Evolutionary conservation across 345 rosid species (phyloP), one percentile per base, ranked within the genome.

Genomic region (Anacardium occidentale): DNA sequence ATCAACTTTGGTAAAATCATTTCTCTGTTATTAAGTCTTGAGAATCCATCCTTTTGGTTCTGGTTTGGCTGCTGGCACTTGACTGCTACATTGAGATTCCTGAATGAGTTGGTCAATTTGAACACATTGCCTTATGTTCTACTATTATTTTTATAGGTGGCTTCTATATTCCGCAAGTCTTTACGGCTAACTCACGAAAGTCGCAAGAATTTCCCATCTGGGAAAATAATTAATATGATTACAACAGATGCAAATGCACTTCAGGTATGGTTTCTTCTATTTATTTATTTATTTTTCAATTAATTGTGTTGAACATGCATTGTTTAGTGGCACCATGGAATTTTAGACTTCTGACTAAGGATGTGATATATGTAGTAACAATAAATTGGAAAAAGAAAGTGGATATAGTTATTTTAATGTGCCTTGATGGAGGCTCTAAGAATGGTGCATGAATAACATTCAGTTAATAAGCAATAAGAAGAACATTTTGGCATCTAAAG

Each of bases 211-310:
- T 92, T 92, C 67, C 85, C 87, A 26, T 87, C 97, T 62, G 99
- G 98, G 56, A 95, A 92, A 83, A 83, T 95, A 73, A 95, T 93
- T 58, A 95, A 95, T 72, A 89, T 95, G 92, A 95, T 95, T 80
- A 88, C 99, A 70, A 92, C 98, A 65, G 98, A 95, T 86, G 90
- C 96, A 62, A 92, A 81, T 82, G 80, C 98, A 44, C 92, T 92
- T 77, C 97, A 95, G 96, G 98, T 86, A 73, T 74, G 75, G 15
- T 61, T 65, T 64, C 44, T 50, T 17, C 18, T 22, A 25, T 47
- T 10, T 47, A 2, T 9, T 10, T 47, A 10, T 47, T 10, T 15
- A 9, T 47, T 47, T 47, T 15, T 47, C 20, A 5, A 9, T n/a
- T 51, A n/a, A n/a, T n/a, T n/a, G n/a, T n/a, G n/a, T n/a, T n/a